Evolutionary conservation across 345 rosid species (phyloP), one percentile per base, ranked within the genome.

Genomic region (Viola odorata): DNA sequence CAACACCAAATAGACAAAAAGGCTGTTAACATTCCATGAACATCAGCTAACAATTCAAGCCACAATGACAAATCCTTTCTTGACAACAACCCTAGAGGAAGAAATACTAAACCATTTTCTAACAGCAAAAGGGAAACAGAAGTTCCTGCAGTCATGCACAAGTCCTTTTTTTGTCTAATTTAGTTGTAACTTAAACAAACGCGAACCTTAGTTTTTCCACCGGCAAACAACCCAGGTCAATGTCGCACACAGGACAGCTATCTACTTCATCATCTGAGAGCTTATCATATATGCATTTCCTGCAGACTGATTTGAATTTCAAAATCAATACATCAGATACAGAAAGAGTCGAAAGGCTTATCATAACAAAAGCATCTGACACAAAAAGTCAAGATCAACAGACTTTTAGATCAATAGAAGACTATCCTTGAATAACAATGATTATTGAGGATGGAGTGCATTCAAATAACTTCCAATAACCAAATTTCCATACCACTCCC

Each of bases 191-290:
- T 23, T 7, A 37, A 12, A 57, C 2, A 58, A 57, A 4, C 37
- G 51, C 73, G 17, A 60, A 81, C 95, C 95, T 76, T 50, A 87
- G 83, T 73, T 87, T 87, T 58, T 87, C 90, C 65, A 76, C 80
- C 10, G 95, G 90, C 32, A 70, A 75, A 65, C 55, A 74, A 6
- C 95, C 95, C n/a, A 87, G 83, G 53, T 84, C 86, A 57, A 79
- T 81, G 58, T 81, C 70, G 74, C 95, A 87, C 16, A 84, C 84
- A 58, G 95, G 95, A 73, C 95, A 84, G 63, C 78, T 70, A 68
- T 82, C 90, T 63, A 32, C 74, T 41, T 74, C 88, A 57, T 84
- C 95, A 75, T 82, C 88, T 3, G 88, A 79, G 53, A 87, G 82
- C 78, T 82, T 87, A 51, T 79, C 77, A 41, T 81, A 78, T 51